phyloP scores from a whole-genome alignment of 2,329 filamentous ascomycete species.

The Xylaria sp. region DNA sequence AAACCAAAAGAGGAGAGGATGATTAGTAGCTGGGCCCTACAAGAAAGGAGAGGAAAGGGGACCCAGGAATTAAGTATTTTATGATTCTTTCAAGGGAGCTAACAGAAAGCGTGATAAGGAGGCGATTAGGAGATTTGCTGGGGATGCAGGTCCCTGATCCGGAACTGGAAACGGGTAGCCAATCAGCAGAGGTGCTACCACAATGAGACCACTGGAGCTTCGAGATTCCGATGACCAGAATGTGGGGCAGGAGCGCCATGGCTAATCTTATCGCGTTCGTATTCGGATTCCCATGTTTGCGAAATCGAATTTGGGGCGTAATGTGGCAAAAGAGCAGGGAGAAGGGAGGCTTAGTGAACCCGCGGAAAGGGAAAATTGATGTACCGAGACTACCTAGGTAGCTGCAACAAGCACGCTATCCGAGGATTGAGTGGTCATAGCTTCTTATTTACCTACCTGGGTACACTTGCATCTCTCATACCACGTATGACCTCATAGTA shows the following conservation, averaged over 20 bases:
- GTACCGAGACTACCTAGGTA: not conserved
- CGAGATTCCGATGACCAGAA: slow-evolving; percentile 38
- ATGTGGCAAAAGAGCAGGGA: slow-evolving; percentile 16
- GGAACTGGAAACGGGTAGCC: slow-evolving; percentile 25
- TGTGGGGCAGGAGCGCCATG: slow-evolving; percentile 21
- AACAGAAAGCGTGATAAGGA: slow-evolving; percentile 40
- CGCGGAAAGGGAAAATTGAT: slow-evolving; percentile 20
- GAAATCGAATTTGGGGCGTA: not conserved
- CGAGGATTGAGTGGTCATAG: slow-evolving; percentile 22
- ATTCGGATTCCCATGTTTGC: slow-evolving; percentile 33
- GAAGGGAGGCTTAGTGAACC: not conserved
- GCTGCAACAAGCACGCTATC: not conserved
- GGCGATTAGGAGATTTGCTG: slow-evolving; percentile 38
- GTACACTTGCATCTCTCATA: slow-evolving; percentile 23
- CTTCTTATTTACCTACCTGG: no score
- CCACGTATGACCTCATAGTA: slow-evolving; percentile 43
- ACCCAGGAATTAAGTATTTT: slow-evolving; percentile 17
- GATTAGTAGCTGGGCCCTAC: slow-evolving; percentile 11
- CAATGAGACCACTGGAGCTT: slow-evolving; percentile 49
- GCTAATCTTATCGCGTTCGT: slow-evolving; percentile 37
- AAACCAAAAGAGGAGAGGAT: slow-evolving; percentile 17
- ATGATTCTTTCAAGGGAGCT: slow-evolving; percentile 23
- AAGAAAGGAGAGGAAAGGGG: slow-evolving; percentile 11
- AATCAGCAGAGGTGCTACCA: slow-evolving; percentile 47
- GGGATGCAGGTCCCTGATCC: slow-evolving; percentile 37